phyloP scores from a whole-genome alignment of 139 green algal species.

The Chlorella sp. region DNA sequence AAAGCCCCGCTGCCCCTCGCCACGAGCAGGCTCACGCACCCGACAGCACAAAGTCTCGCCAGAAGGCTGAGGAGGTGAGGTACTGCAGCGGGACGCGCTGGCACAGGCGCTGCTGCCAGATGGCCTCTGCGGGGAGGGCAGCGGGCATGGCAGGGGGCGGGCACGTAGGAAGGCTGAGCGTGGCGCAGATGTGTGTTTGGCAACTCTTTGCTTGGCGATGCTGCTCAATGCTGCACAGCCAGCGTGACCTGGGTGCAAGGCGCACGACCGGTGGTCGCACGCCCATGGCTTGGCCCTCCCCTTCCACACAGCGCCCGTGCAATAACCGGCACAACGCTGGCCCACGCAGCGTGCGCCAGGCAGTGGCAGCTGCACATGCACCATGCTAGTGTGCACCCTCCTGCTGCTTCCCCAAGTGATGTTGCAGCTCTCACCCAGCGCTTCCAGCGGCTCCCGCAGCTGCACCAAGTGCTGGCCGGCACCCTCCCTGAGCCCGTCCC shows the following conservation, averaged over 20 bases:
- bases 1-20: neutral
- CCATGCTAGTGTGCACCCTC: neutral
- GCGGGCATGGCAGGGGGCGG: neutral
- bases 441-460: constrained; percentile 50
- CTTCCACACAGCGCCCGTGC: no score
- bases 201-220: no score
- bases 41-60: constrained; percentile 75
- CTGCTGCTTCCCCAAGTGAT: neutral
- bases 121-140: constrained; percentile 10
- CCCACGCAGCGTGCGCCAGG: neutral
- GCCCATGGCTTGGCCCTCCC: no score
- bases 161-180: neutral
- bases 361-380: no score
- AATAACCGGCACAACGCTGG: no score
- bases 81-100: constrained; percentile 92
- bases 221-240: neutral
- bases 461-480: constrained; percentile 42
- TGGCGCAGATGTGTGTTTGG: neutral
- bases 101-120: constrained; percentile 55
- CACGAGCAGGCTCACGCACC: neutral
- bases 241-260: no score
- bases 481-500: neutral
- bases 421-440: constrained; percentile 29
- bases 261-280: no score
- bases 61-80: constrained; percentile 82